Evolutionary conservation across 805 yeast species (phyloP).

Genomic region (Suhomyces vadensis): DNA sequence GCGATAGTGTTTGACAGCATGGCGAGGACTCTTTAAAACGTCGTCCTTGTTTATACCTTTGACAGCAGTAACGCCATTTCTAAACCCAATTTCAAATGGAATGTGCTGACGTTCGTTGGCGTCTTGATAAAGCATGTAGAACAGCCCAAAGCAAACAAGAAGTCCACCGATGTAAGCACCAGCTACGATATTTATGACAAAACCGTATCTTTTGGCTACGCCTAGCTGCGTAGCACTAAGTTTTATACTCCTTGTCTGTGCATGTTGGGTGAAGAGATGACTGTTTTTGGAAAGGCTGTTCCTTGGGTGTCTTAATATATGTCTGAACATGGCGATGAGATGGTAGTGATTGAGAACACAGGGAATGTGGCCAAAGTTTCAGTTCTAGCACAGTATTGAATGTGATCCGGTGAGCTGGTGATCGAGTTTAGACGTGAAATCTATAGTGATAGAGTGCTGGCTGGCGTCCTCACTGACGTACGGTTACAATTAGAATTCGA

Average conservation of each 20-base stretch:
- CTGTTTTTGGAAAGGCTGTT: too few relatives aligned
- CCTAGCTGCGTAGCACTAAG: slow-evolving; percentile 21
- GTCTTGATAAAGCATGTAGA: slow-evolving; percentile 40
- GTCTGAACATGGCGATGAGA: neutral
- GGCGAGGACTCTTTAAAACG: slow-evolving; percentile 40
- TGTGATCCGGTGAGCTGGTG: too few relatives aligned
- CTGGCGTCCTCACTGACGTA: too few relatives aligned
- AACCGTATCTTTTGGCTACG: slow-evolving; percentile 29
- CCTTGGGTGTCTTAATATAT: neutral
- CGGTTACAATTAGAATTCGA: too few relatives aligned
- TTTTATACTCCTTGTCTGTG: slow-evolving; percentile 10
- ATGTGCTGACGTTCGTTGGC: slow-evolving; percentile 41
- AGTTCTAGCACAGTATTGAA: too few relatives aligned
- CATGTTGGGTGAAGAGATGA: neutral
- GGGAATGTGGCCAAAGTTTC: too few relatives aligned
- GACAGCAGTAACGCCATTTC: slow-evolving; percentile 37
- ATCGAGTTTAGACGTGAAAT: too few relatives aligned
- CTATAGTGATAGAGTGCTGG: too few relatives aligned
- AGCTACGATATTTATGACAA: slow-evolving; percentile 36
- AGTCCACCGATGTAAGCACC: slow-evolving; percentile 47
- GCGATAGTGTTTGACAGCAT: slow-evolving; percentile 45
- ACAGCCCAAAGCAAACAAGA: slow-evolving; percentile 38
- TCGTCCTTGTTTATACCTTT: slow-evolving; percentile 47
- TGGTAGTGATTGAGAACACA: too few relatives aligned
- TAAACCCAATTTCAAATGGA: slow-evolving; percentile 39